These are phyloP conservation scores for Starmera caribaea DNA, from an alignment of 805 yeast species.

Conservation along the genomic window DNA sequence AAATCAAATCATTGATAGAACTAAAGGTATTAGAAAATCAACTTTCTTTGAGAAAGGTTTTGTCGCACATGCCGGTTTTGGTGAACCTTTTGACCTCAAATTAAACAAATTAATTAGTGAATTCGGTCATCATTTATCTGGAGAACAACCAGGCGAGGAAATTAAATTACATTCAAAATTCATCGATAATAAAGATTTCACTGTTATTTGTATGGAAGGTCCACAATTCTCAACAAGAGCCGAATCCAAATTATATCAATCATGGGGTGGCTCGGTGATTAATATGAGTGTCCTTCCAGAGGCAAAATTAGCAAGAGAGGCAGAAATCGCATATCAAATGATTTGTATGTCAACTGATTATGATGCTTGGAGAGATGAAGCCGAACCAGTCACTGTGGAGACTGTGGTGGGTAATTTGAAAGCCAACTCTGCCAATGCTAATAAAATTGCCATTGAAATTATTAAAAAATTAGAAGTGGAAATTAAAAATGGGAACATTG, in stretches of 20 bases:
- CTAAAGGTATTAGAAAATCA: slow-evolving; percentile 87
- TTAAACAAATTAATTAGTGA: slow-evolving; percentile 60
- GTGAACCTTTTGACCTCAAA: slow-evolving; percentile 86
- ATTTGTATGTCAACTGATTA: slow-evolving; percentile 98
- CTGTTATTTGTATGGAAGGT: slow-evolving; percentile 97
- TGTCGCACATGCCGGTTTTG: slow-evolving; percentile 96
- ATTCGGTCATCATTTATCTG: slow-evolving; percentile 43
- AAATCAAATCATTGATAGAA: slow-evolving; percentile 91
- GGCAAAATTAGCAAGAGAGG: slow-evolving; percentile 93
- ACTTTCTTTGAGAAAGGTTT: slow-evolving; percentile 82
- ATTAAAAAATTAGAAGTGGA: slow-evolving; percentile 59
- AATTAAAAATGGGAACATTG: slow-evolving; percentile 50
- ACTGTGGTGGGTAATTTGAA: slow-evolving; percentile 85
- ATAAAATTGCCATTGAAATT: slow-evolving; percentile 59
- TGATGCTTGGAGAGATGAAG: slow-evolving; percentile 96
- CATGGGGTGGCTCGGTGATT: slow-evolving; percentile 91
- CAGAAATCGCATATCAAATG: slow-evolving; percentile 96
- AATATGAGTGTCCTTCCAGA: slow-evolving; percentile 98
- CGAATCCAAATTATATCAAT: slow-evolving; percentile 75
- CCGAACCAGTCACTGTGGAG: slow-evolving; percentile 97
- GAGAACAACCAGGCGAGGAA: slow-evolving; percentile 23
- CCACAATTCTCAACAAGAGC: slow-evolving; percentile 97
- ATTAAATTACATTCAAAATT: slow-evolving; percentile 56
- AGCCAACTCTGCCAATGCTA: slow-evolving; percentile 84
- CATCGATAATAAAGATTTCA: slow-evolving; percentile 60